phyloP scores from a whole-genome alignment of 345 rosid genomes.

The Cardamine occulta region DNA sequence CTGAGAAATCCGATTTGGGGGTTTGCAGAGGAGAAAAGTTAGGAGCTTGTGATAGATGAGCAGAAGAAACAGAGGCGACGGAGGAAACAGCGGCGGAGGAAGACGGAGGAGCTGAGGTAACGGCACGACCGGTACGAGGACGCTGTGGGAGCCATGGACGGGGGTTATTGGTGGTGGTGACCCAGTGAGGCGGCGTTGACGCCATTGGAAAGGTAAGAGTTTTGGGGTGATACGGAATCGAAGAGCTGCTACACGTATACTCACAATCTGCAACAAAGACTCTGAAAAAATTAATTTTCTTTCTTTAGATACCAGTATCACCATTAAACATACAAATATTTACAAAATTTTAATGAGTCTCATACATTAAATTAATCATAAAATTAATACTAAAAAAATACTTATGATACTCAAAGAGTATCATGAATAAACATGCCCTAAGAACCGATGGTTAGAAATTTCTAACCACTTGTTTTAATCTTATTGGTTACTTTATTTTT shows the following conservation, averaged over 20 bases:
- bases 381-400: too few relatives aligned
- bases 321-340: too few relatives aligned
- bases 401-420: too few relatives aligned
- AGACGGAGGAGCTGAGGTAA: constrained; percentile 40
- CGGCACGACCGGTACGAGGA: constrained; percentile 44
- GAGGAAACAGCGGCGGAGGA: constrained; percentile 21
- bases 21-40: constrained; percentile 51
- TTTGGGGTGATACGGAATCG: neutral
- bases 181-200: constrained; percentile 88
- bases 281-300: too few relatives aligned
- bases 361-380: too few relatives aligned
- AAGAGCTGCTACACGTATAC: constrained; percentile 33
- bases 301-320: too few relatives aligned
- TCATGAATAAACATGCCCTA: too few relatives aligned
- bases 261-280: too few relatives aligned
- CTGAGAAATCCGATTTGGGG: constrained; percentile 63
- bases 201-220: constrained; percentile 56
- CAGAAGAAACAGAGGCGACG: constrained; percentile 30
- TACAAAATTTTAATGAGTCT: too few relatives aligned
- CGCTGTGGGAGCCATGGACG: constrained; percentile 50
- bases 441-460: too few relatives aligned
- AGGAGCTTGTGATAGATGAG: constrained; percentile 34
- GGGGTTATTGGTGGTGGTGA: constrained; percentile 27
- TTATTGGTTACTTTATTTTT: too few relatives aligned
- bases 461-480: too few relatives aligned